Evolutionary conservation across 2,329 filamentous ascomycete genomes (phyloP), one percentile per base, ranked within the genome.

Genomic region (Colletotrichum echinochloae): DNA sequence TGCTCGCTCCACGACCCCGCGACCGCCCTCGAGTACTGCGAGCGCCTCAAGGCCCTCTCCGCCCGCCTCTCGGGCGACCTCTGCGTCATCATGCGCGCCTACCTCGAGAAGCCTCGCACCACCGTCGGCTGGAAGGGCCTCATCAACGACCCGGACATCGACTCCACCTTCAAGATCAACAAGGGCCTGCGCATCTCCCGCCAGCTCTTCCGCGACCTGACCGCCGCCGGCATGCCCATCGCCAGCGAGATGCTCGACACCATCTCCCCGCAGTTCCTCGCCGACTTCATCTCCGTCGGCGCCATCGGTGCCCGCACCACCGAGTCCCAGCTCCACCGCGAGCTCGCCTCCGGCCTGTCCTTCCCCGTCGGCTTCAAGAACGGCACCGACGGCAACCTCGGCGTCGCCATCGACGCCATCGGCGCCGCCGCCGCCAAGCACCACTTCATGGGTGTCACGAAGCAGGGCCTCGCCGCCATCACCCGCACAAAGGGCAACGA

Each of bases 281-380:
- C 96, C 72, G 96, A 99, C 82, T 89, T 97, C 76, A 95, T 99
- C 81, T 97, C 94, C 0, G 91, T 98, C 33, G 96, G 96, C 72
- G 96, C 96, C 69, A 97, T 99, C 78, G 96, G 96, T 73, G 96
- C 96, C 52, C 90, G 96, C 75, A 99, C 96, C 52, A 99, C 96
- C 60, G 96, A 99, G 85, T 96, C 93, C 66, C 96, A 99, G 84
- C 87, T 98, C 74, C 96, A 99, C 84, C 92, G 96, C 73, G 96
- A 99, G 85, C 89, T 99, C 73, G 96, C 96, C 6, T 97, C 93
- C 35, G 96, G 96, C 76, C 88, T 98, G 64, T 97, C 94, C 68
- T 98, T 98, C 91, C 96, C 96, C 28, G 95, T 99, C 75, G 96
- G 96, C 70, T 99, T 98, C 92, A 99, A 99, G 90, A 99, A 99